These are phyloP conservation scores for Solidago caesia DNA, from an alignment of 129 eudicot genomes.

Conservation along the genomic window DNA sequence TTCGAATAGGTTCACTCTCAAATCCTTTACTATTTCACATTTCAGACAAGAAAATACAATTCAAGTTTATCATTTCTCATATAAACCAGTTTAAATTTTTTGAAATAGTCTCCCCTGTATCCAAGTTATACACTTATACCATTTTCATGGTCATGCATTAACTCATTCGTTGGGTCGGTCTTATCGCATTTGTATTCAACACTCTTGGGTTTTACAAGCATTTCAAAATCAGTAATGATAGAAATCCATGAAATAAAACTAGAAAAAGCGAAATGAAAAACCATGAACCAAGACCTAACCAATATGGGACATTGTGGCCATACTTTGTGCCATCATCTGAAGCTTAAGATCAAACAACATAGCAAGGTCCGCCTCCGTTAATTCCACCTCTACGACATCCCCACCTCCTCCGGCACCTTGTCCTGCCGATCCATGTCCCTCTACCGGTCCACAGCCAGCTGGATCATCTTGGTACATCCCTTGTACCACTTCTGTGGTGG, in stretches of 20 bases:
- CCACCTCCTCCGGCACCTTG: neutral
- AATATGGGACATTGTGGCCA: slow-evolving; percentile 20
- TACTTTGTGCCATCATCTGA: slow-evolving; percentile 48
- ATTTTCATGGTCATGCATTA: too few relatives aligned
- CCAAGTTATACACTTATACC: too few relatives aligned
- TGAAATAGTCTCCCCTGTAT: too few relatives aligned
- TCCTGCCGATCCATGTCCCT: neutral
- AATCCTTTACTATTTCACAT: too few relatives aligned
- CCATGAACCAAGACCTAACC: neutral
- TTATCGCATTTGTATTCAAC: too few relatives aligned
- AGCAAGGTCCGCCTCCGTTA: slow-evolving; percentile 35
- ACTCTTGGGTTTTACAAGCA: too few relatives aligned
- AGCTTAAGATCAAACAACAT: slow-evolving; percentile 36
- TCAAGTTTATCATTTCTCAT: too few relatives aligned
- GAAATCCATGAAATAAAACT: neutral
- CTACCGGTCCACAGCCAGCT: slow-evolving; percentile 7
- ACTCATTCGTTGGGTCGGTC: too few relatives aligned
- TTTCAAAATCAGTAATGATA: neutral
- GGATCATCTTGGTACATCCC: slow-evolving; percentile 52
- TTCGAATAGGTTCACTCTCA: too few relatives aligned
- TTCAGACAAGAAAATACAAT: too few relatives aligned
- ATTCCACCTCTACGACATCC: slow-evolving; percentile 33
- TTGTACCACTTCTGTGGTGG: slow-evolving; percentile 57
- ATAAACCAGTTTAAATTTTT: too few relatives aligned
- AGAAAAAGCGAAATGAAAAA: neutral